Base-by-base conservation (phyloP, 2,329 filamentous ascomycete species). In the Xylariales sp. region DNA sequence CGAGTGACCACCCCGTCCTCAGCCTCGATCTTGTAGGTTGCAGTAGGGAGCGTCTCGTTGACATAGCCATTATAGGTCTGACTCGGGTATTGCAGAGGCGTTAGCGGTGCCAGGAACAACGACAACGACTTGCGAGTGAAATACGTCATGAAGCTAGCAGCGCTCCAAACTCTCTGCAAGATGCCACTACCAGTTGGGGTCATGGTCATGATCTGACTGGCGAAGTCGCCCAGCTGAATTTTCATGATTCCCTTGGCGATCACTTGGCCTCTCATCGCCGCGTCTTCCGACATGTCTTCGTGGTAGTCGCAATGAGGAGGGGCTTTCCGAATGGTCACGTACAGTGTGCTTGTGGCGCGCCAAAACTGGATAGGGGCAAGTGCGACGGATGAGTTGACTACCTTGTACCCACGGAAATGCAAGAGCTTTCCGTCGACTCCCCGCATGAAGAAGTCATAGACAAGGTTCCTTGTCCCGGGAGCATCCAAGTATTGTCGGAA, bases 321-420 rank as follows among this genome's bases (percentile, higher is more conserved):
- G 5, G 50, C 44, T 43, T 71, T 60, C 12, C 74, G 76, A 42
- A 84, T 70, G 1, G 73, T 78, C 33, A 81, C 77, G 46, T 80
- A 82, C 0, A 84, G 65, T 0, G 78, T 82, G 15, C 71, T 80
- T 1, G 78, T 80, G 2, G 79, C 74, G 36, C 65, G 66, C 80
- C 79, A 84, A 44, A 84, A 77, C 46, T 73, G 66, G 29, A 64
- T 50, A 1, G 74, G 70, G 2, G 72, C 70, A 24, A 83, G 64
- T 2, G 78, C 75, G 0, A 78, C 74, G 0, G 74, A 75, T 3
- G 79, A 73, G 56, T 82, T 74, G 31, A 84, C 70, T 2, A 77
- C 66, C 57, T 84, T 84, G 60, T 74, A 78, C 1, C 79, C 80
- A 46, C 80, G 69, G 53, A 85, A 78, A 44, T 75, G 73, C 33